Percentiles rank a stretch among this genome's conserved stretches.
Conservation (phyloP, 2,329 filamentous ascomycete genomes). For the Fragosphaeria purpurea region DNA sequence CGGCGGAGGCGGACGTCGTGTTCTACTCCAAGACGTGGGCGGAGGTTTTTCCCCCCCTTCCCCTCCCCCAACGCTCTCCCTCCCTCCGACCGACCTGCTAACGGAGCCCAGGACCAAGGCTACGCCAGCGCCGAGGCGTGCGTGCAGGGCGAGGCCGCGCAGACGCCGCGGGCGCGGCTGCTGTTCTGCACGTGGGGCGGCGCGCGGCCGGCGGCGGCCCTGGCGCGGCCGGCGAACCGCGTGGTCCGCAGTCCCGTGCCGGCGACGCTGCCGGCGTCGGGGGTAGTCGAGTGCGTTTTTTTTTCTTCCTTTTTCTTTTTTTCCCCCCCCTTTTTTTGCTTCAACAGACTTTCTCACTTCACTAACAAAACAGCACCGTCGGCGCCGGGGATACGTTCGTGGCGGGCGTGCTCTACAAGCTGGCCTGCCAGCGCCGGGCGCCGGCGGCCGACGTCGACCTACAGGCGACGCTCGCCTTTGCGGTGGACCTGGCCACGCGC, state of each 20-base stretch:
- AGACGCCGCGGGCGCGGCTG: slow-evolving; percentile 13
- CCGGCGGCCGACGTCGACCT: slow-evolving; percentile 33
- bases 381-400: slow-evolving; percentile 70
- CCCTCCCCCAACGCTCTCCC: too few species aligned
- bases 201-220: slow-evolving; percentile 32
- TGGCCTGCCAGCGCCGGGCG: slow-evolving; percentile 34
- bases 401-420: slow-evolving; percentile 56
- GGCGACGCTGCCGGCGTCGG: slow-evolving; percentile 24
- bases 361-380: slow-evolving; percentile 41
- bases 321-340: too few species aligned
- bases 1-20: slow-evolving; percentile 55
- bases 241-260: slow-evolving; percentile 34
- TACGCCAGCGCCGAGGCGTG: slow-evolving; percentile 13
- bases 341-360: too few species aligned
- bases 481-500: slow-evolving; percentile 54
- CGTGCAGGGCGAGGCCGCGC: background rate
- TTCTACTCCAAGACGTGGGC: slow-evolving; percentile 67
- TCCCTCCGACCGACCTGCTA: too few species aligned
- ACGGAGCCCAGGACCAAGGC: slow-evolving; percentile 19
- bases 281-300: slow-evolving; percentile 44
- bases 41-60: too few species aligned
- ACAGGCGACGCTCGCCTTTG: slow-evolving; percentile 43
- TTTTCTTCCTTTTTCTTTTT: background rate
- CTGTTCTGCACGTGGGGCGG: slow-evolving; percentile 37
- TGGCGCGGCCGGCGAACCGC: slow-evolving; percentile 26